Evolutionary conservation across 2,329 filamentous ascomycete genomes (phyloP).

Genomic region (Thielaviopsis cerberus): DNA sequence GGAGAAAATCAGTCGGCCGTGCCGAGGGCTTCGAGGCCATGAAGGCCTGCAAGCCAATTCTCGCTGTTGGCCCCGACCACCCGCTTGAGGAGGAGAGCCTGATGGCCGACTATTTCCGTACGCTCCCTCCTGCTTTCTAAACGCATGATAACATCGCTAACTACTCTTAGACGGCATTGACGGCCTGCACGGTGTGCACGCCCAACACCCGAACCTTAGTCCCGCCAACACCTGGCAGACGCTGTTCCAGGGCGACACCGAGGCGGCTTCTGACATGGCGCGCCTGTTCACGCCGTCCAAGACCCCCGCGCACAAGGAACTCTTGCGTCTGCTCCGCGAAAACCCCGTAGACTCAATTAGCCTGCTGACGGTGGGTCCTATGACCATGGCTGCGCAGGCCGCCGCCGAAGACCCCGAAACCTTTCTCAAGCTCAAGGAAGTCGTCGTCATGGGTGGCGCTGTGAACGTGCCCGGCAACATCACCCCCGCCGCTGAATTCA

Average conservation of each 20-base stretch:
- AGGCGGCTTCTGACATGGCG: constrained; percentile 26
- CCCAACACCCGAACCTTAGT: constrained; percentile 53
- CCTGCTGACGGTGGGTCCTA: constrained; percentile 74
- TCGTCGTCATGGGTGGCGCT: constrained; percentile 89
- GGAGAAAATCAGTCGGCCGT: constrained; percentile 53
- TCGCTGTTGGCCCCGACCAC: constrained; percentile 73
- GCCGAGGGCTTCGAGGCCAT: constrained; percentile 56
- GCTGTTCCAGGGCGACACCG: constrained; percentile 32
- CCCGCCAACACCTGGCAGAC: constrained; percentile 57
- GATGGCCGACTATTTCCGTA: constrained; percentile 75
- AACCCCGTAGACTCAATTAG: constrained; percentile 71
- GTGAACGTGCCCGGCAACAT: constrained; percentile 67
- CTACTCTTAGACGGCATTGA: constrained; percentile 45
- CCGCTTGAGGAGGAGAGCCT: constrained; percentile 69
- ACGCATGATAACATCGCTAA: neutral
- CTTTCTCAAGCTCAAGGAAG: constrained; percentile 73
- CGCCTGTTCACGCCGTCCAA: constrained; percentile 59
- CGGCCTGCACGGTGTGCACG: constrained; percentile 59
- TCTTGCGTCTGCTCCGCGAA: constrained; percentile 66
- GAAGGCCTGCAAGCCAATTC: constrained; percentile 54
- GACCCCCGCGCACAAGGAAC: constrained; percentile 60
- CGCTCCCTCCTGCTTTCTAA: constrained; percentile 18
- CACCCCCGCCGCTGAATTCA: constrained; percentile 80
- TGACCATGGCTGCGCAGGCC: constrained; percentile 85
- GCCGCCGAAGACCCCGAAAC: constrained; percentile 76